phyloP scores from a whole-genome alignment of 2,329 filamentous ascomycete species.

The Ascochyta lentis region DNA sequence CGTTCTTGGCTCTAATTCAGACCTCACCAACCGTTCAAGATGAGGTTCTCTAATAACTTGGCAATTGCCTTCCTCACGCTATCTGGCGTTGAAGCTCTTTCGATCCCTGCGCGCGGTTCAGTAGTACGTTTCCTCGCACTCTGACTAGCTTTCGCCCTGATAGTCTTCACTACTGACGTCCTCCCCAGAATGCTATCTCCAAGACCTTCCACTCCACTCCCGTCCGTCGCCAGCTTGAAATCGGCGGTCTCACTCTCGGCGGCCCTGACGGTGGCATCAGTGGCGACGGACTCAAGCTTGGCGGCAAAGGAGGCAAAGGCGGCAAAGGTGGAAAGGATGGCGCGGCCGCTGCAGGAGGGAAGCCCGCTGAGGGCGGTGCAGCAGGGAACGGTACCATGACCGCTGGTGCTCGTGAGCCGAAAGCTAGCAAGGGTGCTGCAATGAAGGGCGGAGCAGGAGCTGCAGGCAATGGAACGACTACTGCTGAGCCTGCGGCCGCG shows the following conservation, averaged over 20 bases:
- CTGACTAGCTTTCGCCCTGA: too few relatives aligned
- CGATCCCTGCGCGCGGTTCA: constrained; percentile 25
- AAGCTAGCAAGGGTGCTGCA: constrained; percentile 2
- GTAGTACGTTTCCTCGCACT: constrained; percentile 26
- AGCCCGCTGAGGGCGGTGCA: not conserved
- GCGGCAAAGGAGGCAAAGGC: constrained; percentile 18
- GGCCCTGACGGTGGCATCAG: constrained; percentile 38
- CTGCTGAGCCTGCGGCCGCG: constrained; percentile 2
- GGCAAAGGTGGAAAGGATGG: not conserved
- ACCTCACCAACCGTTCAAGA: constrained; percentile 16
- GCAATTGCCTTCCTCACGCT: constrained; percentile 29
- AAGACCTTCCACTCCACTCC: constrained; percentile 7
- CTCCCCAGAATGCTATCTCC: constrained; percentile 6
- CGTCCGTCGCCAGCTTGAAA: constrained; percentile 19
- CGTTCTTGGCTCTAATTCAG: not conserved
- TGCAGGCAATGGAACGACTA: constrained; percentile 7
- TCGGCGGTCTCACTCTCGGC: constrained; percentile 43
- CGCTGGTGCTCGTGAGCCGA: constrained; percentile 1
- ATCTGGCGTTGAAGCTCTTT: constrained; percentile 30
- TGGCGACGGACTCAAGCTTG: constrained; percentile 30
- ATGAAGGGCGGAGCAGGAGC: not conserved
- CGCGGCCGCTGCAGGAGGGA: not conserved
- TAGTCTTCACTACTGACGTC: not conserved
- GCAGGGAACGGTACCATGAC: constrained; percentile 16
- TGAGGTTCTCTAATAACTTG: constrained; percentile 32